A percentile compares a stretch with the other conserved stretches of the same genome.
These are phyloP conservation scores for Venturiaceae sp. DNA, from an alignment of 2,329 filamentous ascomycete genomes.

Conservation along the genomic window DNA sequence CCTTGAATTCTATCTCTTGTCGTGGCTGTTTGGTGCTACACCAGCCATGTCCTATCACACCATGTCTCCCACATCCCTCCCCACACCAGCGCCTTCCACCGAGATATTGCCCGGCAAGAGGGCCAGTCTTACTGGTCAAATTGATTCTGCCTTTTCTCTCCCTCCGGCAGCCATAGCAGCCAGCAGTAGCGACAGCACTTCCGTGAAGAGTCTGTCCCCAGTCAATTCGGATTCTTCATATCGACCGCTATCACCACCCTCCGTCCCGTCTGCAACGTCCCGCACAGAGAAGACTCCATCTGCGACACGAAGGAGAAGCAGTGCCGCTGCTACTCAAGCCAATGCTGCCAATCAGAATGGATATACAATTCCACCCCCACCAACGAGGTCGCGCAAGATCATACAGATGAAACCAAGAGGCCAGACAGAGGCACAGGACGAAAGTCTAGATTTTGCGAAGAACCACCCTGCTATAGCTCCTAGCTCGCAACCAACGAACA, in stretches of 20 bases:
- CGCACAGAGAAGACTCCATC: background rate
- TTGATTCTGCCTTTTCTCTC: slow-evolving; percentile 5
- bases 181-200: background rate
- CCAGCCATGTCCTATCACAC: background rate
- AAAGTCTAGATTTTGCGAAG: background rate
- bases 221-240: slow-evolving; percentile 8
- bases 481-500: slow-evolving; percentile 12
- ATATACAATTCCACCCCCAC: slow-evolving; percentile 82
- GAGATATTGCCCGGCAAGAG: slow-evolving; percentile 6
- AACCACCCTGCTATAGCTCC: slow-evolving; percentile 10
- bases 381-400: slow-evolving; percentile 86
- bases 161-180: slow-evolving; percentile 8
- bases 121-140: background rate
- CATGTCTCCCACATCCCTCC: background rate
- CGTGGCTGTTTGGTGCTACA: background rate
- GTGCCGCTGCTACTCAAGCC: background rate
- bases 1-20: background rate
- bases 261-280: background rate
- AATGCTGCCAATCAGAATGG: slow-evolving; percentile 14
- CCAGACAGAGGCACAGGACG: slow-evolving; percentile 20
- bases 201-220: background rate
- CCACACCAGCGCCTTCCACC: slow-evolving; percentile 8
- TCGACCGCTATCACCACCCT: slow-evolving; percentile 1
- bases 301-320: background rate
- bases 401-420: slow-evolving; percentile 86